Evolutionary conservation across 2,329 filamentous ascomycete genomes (phyloP), one percentile per base, ranked within the genome.

Genomic region (Penicillium sp.): DNA sequence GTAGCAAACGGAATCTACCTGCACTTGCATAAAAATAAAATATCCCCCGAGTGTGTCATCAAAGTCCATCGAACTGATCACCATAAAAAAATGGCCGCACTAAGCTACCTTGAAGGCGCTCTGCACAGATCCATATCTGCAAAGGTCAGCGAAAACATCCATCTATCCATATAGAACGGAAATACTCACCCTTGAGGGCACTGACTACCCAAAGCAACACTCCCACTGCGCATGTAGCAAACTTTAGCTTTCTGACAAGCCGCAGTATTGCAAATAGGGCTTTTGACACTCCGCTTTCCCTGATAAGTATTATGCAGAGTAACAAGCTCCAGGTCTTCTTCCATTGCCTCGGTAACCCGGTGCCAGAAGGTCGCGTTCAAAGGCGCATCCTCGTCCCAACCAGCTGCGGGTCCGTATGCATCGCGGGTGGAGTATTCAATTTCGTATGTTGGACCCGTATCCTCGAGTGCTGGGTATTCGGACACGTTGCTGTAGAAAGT

Each of bases 301-400:
- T 83, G 77, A 35, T 76, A 78, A 0, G 70, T 76, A 59, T 82
- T 84, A 52, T 81, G 79, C 36, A 70, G 63, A 34, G 67, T 73
- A 7, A 81, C 80, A n/a, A 85, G 70, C 2, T 63, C 73, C 3
- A 70, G 66, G 50, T 84, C 76, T 27, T 60, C 67, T 63, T 81
- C 79, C 81, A 84, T 84, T 1, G 78, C 79, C 59, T 82, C 81
- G 0, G 81, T 84, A 4, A 84, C 78, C 11, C 67, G 68, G 55
- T 84, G 81, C 82, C 82, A 84, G 65, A 84, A 85, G 0, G 80
- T 84, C 0, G 79, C 81, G 56, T 84, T 84, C 35, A 84, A 67
- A 3, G 82, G 82, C 0, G 78, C 80, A 41, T 74, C 63, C 1
- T 55, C 59, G 2, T 78, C 75, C 79, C 80, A 82, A 2, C 61